Conservation (phyloP, 805 yeast genomes). For the Candida oleophila region DNA sequence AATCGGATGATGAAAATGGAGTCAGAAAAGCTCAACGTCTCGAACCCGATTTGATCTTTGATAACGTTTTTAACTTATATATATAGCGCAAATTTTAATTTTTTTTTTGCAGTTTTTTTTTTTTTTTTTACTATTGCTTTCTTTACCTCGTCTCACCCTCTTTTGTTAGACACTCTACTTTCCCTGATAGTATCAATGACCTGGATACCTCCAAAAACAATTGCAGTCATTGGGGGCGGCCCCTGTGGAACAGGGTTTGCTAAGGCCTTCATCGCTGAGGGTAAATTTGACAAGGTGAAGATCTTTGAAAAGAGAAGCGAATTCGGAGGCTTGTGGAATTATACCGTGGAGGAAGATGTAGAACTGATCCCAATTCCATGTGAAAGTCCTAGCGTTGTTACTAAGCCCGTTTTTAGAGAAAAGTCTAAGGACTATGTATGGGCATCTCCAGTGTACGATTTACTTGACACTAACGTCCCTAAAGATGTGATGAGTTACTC, state of each 20-base stretch:
- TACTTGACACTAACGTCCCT: slow-evolving; percentile 69
- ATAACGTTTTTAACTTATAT: too few relatives aligned
- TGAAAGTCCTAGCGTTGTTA: slow-evolving; percentile 16
- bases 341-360: slow-evolving; percentile 32
- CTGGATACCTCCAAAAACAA: slow-evolving; percentile 17
- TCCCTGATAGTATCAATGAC: slow-evolving; percentile 1
- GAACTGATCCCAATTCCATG: slow-evolving; percentile 19
- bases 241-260: slow-evolving; percentile 71
- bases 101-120: neutral
- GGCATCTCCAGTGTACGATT: slow-evolving; percentile 54
- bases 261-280: slow-evolving; percentile 58
- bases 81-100: too few relatives aligned
- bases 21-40: too few relatives aligned
- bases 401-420: slow-evolving; percentile 11
- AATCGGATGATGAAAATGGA: neutral
- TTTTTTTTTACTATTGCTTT: neutral
- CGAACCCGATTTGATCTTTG: too few relatives aligned
- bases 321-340: slow-evolving; percentile 86
- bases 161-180: too few relatives aligned
- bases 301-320: slow-evolving; percentile 57
- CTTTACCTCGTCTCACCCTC: too few relatives aligned
- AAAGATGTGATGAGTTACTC: slow-evolving; percentile 60
- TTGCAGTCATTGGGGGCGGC: slow-evolving; percentile 78
- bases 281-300: slow-evolving; percentile 43
- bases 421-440: slow-evolving; percentile 17